Conservation (phyloP, 257 asterid genomes). For the Plantago major region DNA sequence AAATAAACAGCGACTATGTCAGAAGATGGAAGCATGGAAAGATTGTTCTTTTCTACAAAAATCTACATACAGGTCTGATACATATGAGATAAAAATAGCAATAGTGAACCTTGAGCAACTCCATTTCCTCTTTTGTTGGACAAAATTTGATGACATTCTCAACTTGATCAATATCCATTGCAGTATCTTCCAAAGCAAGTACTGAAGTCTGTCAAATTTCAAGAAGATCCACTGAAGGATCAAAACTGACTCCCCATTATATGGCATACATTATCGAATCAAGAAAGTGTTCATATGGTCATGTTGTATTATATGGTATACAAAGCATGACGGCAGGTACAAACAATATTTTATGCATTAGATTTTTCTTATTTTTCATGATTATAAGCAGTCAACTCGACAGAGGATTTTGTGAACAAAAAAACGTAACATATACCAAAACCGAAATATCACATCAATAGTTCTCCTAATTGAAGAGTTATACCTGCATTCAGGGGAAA, state of each 20-base stretch:
- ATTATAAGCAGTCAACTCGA: too few relatives aligned
- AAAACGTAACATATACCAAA: neutral
- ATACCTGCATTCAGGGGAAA: too few relatives aligned
- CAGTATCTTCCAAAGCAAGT: slow-evolving; percentile 86
- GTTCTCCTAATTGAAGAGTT: too few relatives aligned
- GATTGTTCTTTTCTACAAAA: neutral
- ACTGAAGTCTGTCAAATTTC: slow-evolving; percentile 58
- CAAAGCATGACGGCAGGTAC: too few relatives aligned
- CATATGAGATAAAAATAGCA: neutral
- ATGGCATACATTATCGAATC: too few relatives aligned
- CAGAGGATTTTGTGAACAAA: neutral
- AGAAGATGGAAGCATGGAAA: slow-evolving; percentile 5
- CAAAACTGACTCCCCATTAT: slow-evolving; percentile 5
- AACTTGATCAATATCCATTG: slow-evolving; percentile 92
- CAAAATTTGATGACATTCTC: slow-evolving; percentile 91
- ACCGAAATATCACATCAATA: too few relatives aligned
- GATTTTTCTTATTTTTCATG: too few relatives aligned
- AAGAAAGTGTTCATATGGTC: too few relatives aligned
- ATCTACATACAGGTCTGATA: slow-evolving; percentile 20
- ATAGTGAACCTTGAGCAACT: slow-evolving; percentile 64
- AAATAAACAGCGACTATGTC: slow-evolving; percentile 20
- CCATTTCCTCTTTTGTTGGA: slow-evolving; percentile 98
- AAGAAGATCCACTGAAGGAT: slow-evolving; percentile 22
- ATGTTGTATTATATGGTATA: too few relatives aligned
- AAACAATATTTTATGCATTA: too few relatives aligned